Conservation (phyloP, 257 asterid genomes). For the Solanum paucissectum region DNA sequence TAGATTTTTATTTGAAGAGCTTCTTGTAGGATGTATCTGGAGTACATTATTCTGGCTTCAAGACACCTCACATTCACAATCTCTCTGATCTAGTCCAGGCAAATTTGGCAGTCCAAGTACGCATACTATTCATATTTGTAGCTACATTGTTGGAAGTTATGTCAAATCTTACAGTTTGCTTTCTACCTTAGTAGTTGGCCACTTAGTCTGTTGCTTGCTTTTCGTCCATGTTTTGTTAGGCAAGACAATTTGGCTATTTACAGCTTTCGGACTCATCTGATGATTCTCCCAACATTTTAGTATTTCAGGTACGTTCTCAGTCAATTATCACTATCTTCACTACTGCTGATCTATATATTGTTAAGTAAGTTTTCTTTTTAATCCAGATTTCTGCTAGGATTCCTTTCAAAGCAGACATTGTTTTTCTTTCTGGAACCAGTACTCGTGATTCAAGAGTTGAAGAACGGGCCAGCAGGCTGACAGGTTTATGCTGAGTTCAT, state of each 20-base stretch:
- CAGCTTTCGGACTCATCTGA: constrained; percentile 88
- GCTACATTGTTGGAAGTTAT: background rate
- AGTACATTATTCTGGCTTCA: constrained; percentile 80
- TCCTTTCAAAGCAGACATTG: constrained; percentile 68
- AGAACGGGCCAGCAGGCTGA: constrained; percentile 52
- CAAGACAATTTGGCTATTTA: constrained; percentile 51
- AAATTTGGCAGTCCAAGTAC: constrained; percentile 78
- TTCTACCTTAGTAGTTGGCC: background rate
- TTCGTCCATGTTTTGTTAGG: constrained; percentile 27
- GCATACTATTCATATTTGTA: background rate
- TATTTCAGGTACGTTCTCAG: constrained; percentile 65
- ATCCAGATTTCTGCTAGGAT: constrained; percentile 74
- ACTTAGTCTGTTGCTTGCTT: background rate
- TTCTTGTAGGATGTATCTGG: constrained; percentile 66
- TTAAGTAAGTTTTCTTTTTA: constrained; percentile 4
- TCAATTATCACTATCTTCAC: background rate
- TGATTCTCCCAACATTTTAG: constrained; percentile 63
- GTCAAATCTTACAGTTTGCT: background rate
- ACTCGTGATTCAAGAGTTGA: constrained; percentile 36
- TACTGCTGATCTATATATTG: constrained; percentile 6
- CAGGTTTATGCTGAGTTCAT: constrained; percentile 26
- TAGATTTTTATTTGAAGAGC: background rate
- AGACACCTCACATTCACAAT: constrained; percentile 72
- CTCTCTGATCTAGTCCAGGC: constrained; percentile 83
- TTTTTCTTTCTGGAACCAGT: constrained; percentile 58